These are phyloP conservation scores for Coemansia sp. DNA, from an alignment of 192 early-diverging fungal species.

Conservation along the genomic window DNA sequence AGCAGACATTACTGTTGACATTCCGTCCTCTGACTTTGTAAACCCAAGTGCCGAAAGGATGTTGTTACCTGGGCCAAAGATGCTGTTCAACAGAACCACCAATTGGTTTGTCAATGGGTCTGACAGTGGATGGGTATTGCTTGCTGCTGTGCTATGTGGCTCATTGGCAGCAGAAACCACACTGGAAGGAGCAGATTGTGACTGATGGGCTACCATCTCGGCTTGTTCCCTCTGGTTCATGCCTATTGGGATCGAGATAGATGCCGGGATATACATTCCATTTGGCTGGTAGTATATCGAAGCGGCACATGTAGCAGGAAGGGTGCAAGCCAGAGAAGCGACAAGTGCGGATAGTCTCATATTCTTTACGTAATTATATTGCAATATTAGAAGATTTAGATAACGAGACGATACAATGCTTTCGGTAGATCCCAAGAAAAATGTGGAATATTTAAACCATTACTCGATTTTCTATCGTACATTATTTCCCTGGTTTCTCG, in stretches of 20 bases:
- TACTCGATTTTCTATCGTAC: too few relatives aligned
- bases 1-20: background rate
- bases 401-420: too few relatives aligned
- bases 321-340: background rate
- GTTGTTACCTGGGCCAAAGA: background rate
- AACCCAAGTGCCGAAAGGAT: background rate
- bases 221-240: background rate
- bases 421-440: too few relatives aligned
- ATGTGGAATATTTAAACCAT: too few relatives aligned
- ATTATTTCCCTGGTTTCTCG: too few relatives aligned
- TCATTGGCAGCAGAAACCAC: background rate
- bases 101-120: conserved; percentile 1
- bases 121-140: background rate
- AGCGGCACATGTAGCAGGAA: background rate
- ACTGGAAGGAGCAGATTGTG: background rate
- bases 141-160: background rate
- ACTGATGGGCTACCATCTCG: background rate
- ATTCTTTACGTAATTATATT: background rate
- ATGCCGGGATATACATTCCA: conserved; percentile 25
- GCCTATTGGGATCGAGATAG: conserved; percentile 11
- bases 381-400: too few relatives aligned
- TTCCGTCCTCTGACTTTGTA: background rate
- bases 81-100: background rate
- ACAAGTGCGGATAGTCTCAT: conserved; percentile 13
- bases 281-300: conserved; percentile 36